Evolutionary conservation across 441 rosid genomes (phyloP), one percentile per base, ranked within the genome.

Genomic region (Capsella rubella): DNA sequence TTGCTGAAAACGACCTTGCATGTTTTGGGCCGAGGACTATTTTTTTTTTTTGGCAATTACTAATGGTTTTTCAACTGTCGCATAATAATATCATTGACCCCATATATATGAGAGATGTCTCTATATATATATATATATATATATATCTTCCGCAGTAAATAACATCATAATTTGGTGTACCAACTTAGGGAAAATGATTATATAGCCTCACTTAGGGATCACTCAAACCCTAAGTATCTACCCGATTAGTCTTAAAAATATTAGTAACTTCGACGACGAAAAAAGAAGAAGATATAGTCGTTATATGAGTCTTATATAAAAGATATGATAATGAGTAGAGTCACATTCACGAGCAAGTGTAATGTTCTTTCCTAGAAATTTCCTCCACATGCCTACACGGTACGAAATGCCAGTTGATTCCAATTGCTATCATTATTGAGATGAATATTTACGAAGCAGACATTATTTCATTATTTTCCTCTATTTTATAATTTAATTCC

Each of bases 301-400:
- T 37, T 10, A 27, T 10, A 25, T 14, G 47, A 29, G 64, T 63
- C 53, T 32, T 69, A 0, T 16, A 16, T 34, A 35, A 21, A 46
- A 29, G 21, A 58, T 34, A 69, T 51, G 75, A 40, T 42, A 39
- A 31, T 40, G 58, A 46, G 58, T 35, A 63, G 43, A 49, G 77
- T 66, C 78, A 11, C 62, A 52, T 67, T 74, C 72, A 67, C 52
- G 67, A 58, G 68, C 62, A 31, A 60, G 49, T 60, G 72, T 53
- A 31, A 29, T 67, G 64, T 68, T 1, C 10, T 46, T 61, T 75
- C 79, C 74, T 2, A 53, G 74, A 68, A 75, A 61, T 68, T 75
- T 75, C 74, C 64, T 45, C 12, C 74, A 68, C 79, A 68, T 75
- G 74, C 27, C 68, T 15, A 43, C 9, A 75, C 13, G 27, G 69